Percentiles rank a stretch among this genome's conserved stretches.
Conservation (phyloP, 169 alveolate genomes). For the Babesia caballi region DNA sequence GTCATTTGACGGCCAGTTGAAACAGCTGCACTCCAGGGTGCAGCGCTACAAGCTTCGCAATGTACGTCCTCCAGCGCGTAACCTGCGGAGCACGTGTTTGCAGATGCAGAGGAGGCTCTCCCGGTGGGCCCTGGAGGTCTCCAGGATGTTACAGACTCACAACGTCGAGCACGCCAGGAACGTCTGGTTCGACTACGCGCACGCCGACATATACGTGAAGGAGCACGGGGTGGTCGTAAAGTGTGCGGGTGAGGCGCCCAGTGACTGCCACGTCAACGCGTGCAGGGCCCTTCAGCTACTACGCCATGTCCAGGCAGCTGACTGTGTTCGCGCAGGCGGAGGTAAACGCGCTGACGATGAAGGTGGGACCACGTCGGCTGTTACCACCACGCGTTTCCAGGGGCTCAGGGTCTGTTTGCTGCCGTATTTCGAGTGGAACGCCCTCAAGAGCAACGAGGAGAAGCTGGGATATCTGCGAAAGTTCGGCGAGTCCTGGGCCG, state of each 20-base stretch:
- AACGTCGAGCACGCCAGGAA: constrained; percentile 66
- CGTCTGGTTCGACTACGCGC: constrained; percentile 63
- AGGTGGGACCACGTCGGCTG: constrained; percentile 1
- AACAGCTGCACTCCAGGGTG: constrained; percentile 41
- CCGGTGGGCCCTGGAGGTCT: constrained; percentile 73
- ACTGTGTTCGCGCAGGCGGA: constrained; percentile 45
- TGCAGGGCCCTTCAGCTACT: constrained; percentile 78
- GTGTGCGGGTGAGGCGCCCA: constrained; percentile 55
- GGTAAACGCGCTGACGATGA: constrained; percentile 31
- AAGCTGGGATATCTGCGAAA: constrained; percentile 25
- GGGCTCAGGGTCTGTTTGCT: constrained; percentile 42
- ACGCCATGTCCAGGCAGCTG: constrained; percentile 63
- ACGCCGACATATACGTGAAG: constrained; percentile 71
- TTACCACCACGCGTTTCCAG: neutral
- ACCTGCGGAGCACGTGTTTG: neutral
- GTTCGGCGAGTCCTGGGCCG: constrained; percentile 42
- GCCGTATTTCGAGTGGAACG: constrained; percentile 64
- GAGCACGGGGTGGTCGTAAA: constrained; percentile 60
- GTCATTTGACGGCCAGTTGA: constrained; percentile 50
- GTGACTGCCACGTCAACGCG: neutral
- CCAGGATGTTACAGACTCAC: constrained; percentile 46
- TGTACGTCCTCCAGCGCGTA: constrained; percentile 18
- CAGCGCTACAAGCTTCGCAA: constrained; percentile 58
- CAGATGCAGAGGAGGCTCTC: constrained; percentile 53
- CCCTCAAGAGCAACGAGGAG: constrained; percentile 48